Evolutionary conservation across 768 basidiomycete species (phyloP), one percentile per base, ranked within the genome.

Genomic region (Leccinum disarticulatum): DNA sequence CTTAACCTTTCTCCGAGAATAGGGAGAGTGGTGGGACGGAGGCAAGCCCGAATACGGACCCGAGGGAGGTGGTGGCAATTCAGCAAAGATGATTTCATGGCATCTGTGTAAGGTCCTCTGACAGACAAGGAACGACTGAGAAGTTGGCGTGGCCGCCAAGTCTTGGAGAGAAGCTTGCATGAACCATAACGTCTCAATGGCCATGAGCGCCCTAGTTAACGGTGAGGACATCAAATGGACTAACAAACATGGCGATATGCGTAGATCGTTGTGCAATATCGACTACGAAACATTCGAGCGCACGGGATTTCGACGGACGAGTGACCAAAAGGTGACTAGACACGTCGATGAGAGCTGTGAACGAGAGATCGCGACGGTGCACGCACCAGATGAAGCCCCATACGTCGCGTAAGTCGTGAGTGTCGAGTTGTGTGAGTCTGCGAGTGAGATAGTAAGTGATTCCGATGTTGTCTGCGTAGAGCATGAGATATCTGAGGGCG

Each of bases 161-260:
- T 99, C 97, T 58, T 84, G 85, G 19, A 99, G 80, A 28, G 91
- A 87, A 15, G 96, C 93, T 83, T 98, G 97, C 90, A 98, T 95
- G 76, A 95, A 97, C 95, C 96, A 98, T 49, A 99, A 77, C 0
- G 97, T 98, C 94, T 95, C 70, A 8, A 27, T 25, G 52, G 28
- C 25, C 28, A 52, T 65, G 35, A 67, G 64, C 15, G 52, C 22
- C 25, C 56, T 60, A 47, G 43, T 56, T 56, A 61, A 63, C 31
- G 19, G 48, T 61, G 36, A 64, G 51, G 63, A 70, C n/a, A 55
- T 59, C 60, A 61, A 55, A 66, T 36, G 35, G 51, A 86, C 95
- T 75, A 69, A 97, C 96, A 62, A 95, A 84, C 83, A 99, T 90
- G 56, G 95, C 93, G 55, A 98, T 86, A 74, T 98, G 97, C 0